Evolutionary conservation across 257 asterid genomes (phyloP), one percentile per base, ranked within the genome.

Genomic region (Rhazya stricta): DNA sequence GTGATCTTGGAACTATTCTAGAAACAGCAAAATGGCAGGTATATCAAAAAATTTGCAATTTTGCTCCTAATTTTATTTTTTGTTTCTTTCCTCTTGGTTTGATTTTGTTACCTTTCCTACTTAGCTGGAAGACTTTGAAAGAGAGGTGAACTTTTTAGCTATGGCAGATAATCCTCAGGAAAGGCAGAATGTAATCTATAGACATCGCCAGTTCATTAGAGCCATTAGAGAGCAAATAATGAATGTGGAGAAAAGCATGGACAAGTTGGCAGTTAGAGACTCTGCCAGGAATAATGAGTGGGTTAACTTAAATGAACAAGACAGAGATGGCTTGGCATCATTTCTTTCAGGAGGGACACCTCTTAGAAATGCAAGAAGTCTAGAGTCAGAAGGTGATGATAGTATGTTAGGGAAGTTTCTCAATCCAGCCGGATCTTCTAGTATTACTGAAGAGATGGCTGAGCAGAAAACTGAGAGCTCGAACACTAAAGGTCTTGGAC

Each of bases 1-100:
- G 84, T 57, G 85, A 79, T 77, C 88, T 84, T 79, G 80, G 77
- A 32, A 81, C 85, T 43, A 69, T 79, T 70, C 54, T 84, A 46
- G 85, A 79, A 78, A 84, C 88, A 41, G 85, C 85, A 73, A 84
- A 84, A 71, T 84, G 88, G 88, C 88, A 84, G 88, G 88, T 84
- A 74, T 53, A 58, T 41, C 21, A 29, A 32, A 48, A 37, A 6
- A 32, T 37, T 43, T 6, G 60, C 43, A 8, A 8, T 69, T 43
- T 48, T 27, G 27, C 41, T 43, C 6, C 9, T 12, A 42, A 53
- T 37, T 67, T 63, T 0, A n/a, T 9, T 65, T 21, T 27, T 21
- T 36, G 71, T 39, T 48, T 69, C 25, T n/a, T 12, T 11, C 3
- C 46, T 62, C 45, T 34, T 23, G 19, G 13, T 79, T 79, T 58